Evolutionary conservation across 805 yeast genomes (phyloP).

Genomic region (Kodamaea kakaduensis): DNA sequence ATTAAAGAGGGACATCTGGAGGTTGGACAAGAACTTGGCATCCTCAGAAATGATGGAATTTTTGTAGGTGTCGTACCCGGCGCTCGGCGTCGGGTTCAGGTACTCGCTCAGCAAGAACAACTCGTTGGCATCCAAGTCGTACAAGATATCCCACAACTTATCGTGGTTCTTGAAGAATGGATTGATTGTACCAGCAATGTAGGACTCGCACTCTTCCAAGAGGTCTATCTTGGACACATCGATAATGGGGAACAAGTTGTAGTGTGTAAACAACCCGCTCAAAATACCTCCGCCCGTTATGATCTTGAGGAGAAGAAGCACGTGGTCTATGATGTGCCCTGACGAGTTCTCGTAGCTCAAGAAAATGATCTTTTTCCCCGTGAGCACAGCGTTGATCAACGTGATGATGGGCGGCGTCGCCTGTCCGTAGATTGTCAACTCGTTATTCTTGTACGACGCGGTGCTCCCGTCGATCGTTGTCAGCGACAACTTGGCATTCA

Average conservation of each 20-base stretch:
- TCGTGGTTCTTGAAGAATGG: slow-evolving; percentile 54
- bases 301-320: slow-evolving; percentile 38
- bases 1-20: slow-evolving; percentile 39
- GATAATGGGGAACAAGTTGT: slow-evolving; percentile 52
- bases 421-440: slow-evolving; percentile 50
- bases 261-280: slow-evolving; percentile 34
- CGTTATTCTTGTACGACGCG: slow-evolving; percentile 33
- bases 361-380: slow-evolving; percentile 40
- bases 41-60: slow-evolving; percentile 43
- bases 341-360: slow-evolving; percentile 37
- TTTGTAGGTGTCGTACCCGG: slow-evolving; percentile 15
- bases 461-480: slow-evolving; percentile 17
- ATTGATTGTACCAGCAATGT: slow-evolving; percentile 66
- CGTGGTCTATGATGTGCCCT: slow-evolving; percentile 39
- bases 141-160: slow-evolving; percentile 56
- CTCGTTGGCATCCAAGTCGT: slow-evolving; percentile 54
- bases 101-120: slow-evolving; percentile 28
- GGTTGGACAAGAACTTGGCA: slow-evolving; percentile 40
- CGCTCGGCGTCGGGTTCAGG: background rate
- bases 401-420: slow-evolving; percentile 46
- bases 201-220: slow-evolving; percentile 38
- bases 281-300: slow-evolving; percentile 42
- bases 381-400: slow-evolving; percentile 33
- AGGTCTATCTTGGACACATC: slow-evolving; percentile 58
- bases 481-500: slow-evolving; percentile 33